These are phyloP conservation scores for Lactarius pseudohatsudake DNA, from an alignment of 768 basidiomycete species.

Conservation along the genomic window DNA sequence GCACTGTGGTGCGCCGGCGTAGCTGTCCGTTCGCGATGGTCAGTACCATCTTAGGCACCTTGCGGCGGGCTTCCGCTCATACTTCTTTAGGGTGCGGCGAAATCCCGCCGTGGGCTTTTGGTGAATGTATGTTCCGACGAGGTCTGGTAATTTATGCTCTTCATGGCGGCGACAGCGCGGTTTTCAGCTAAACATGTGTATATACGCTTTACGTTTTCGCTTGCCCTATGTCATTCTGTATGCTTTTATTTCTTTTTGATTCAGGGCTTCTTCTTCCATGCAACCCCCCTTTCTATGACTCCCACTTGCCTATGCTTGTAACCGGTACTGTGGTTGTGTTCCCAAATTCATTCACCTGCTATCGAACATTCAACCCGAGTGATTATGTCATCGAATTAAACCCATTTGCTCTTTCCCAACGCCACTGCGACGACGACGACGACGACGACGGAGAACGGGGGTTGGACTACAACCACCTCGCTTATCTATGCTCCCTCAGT, in stretches of 20 bases:
- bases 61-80: neutral
- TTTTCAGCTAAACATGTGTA: slow-evolving; percentile 6
- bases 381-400: slow-evolving; percentile 18
- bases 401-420: neutral
- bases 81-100: neutral
- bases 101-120: neutral
- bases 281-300: neutral
- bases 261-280: neutral
- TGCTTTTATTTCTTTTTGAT: neutral
- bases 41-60: neutral
- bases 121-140: slow-evolving; percentile 3
- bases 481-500: neutral
- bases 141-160: slow-evolving; percentile 21
- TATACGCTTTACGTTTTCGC: slow-evolving; percentile 6
- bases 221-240: neutral
- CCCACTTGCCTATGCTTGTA: neutral
- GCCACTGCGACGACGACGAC: neutral
- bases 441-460: neutral
- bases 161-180: slow-evolving; percentile 4
- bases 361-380: neutral
- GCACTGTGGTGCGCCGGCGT: neutral
- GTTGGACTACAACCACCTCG: neutral
- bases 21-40: slow-evolving; percentile 1
- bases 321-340: neutral
- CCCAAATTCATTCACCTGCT: slow-evolving; percentile 3